Evolutionary conservation across 331 rosid species (phyloP), one percentile per base, ranked within the genome.

Genomic region (Prunus yedoensis): DNA sequence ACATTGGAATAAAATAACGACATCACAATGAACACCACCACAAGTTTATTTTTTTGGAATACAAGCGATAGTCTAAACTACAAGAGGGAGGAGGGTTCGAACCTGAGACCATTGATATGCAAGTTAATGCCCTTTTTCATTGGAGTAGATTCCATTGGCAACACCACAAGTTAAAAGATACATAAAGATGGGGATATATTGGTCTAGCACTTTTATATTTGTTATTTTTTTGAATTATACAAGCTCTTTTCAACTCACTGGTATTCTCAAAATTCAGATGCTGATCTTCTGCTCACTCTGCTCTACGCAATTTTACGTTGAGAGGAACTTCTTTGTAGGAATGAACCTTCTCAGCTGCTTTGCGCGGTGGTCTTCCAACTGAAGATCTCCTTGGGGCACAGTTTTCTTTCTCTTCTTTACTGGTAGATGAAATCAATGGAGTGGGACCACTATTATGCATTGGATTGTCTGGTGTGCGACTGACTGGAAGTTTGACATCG

Each of bases 331-430:
- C 92, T 75, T 86, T 92, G 88, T 85, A 86, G 61, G 97, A 85
- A 28, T 89, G 91, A 69, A 88, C 86, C 85, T 87, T 90, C 82
- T 51, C 88, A 20, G 60, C 88, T 59, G 96, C 96, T 69, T 77
- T 88, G 62, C 88, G 77, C 74, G 72, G 15, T 4, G 97, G 93
- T 74, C 91, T 92, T 83, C 96, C 96, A 10, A 92, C 72, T 43
- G 96, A 90, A 78, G 75, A 68, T 68, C 91, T 72, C 69, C 77
- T 83, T 57, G 63, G 62, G 59, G 13, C 47, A 51, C 70, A 70
- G 32, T 23, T 77, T 80, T 75, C 87, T 64, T 52, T 71, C 71
- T 66, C 88, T 9, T 79, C 73, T 43, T 71, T 70, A 47, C 4
- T 38, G 18, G 54, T 12, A 32, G 67, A 32, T 41, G 80, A 61